phyloP scores from a whole-genome alignment of 768 basidiomycete species.

The Rhizopogon roseolus region DNA sequence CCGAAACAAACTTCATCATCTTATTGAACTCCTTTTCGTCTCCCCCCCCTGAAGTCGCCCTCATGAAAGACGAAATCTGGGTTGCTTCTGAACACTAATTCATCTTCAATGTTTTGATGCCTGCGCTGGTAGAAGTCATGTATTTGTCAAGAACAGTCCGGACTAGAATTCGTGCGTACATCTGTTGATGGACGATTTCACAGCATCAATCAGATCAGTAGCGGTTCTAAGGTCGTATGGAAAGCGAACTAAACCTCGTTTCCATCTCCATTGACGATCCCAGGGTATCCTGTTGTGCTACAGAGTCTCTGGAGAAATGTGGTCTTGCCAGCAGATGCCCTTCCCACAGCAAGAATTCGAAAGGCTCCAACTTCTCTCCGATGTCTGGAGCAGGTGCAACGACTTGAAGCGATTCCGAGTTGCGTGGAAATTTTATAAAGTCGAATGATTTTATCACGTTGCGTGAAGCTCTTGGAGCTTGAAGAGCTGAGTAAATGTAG shows the following conservation, averaged over 20 bases:
- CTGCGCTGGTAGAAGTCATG: constrained; percentile 15
- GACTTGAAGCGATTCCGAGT: too few relatives aligned
- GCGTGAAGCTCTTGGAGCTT: too few relatives aligned
- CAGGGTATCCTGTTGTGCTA: background rate
- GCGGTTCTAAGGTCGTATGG: background rate
- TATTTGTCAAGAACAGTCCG: constrained; percentile 11
- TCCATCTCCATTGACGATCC: background rate
- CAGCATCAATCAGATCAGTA: background rate
- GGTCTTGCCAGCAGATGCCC: background rate
- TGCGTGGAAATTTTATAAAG: too few relatives aligned
- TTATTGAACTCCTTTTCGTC: background rate
- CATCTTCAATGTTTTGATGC: constrained; percentile 24
- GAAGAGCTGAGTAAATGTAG: too few relatives aligned
- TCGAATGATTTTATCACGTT: too few relatives aligned
- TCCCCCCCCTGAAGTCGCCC: background rate
- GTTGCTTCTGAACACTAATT: constrained; percentile 24
- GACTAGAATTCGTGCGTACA: background rate
- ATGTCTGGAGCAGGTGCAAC: too few relatives aligned
- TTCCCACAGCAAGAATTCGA: background rate
- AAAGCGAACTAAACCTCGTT: background rate
- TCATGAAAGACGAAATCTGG: constrained; percentile 32
- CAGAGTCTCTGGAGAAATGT: background rate
- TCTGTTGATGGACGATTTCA: background rate
- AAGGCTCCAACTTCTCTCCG: background rate
- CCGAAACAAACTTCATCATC: background rate